These are phyloP conservation scores for Lathyrus aphaca DNA, from an alignment of 306 rosid species.

Conservation along the genomic window DNA sequence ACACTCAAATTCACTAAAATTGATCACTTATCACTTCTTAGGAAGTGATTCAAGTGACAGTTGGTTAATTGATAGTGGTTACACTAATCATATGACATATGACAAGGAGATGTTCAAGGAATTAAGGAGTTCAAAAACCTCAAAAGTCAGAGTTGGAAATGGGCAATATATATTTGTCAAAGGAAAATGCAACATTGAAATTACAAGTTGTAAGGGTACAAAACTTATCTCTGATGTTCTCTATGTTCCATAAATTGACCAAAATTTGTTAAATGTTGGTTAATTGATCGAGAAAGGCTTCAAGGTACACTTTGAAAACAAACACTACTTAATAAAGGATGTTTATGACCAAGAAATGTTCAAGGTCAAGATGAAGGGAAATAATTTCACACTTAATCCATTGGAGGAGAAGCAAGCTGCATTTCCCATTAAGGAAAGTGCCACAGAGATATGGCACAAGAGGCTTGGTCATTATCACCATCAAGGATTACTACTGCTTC, in stretches of 20 bases:
- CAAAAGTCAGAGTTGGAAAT: too few relatives aligned
- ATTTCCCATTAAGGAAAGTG: background rate
- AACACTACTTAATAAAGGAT: background rate
- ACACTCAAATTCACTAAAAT: too few relatives aligned
- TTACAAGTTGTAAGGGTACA: background rate
- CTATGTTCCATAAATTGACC: background rate
- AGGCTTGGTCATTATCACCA: background rate
- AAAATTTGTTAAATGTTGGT: background rate
- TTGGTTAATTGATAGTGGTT: too few relatives aligned
- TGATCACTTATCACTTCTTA: too few relatives aligned
- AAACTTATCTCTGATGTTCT: background rate
- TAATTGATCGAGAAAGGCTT: background rate
- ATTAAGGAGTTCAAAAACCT: too few relatives aligned
- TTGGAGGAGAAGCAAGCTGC: background rate
- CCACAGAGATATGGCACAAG: background rate
- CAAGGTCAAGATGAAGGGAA: background rate
- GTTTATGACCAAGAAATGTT: background rate
- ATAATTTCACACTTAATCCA: background rate
- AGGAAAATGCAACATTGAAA: background rate
- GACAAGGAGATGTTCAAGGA: too few relatives aligned
- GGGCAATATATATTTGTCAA: too few relatives aligned
- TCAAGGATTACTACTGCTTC: conserved; percentile 1
- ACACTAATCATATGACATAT: too few relatives aligned
- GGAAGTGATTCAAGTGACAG: too few relatives aligned
- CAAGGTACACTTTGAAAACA: background rate